Percentiles rank a stretch among this genome's conserved stretches.
These are phyloP conservation scores for Brassica carinata DNA, from an alignment of 345 rosid genomes.

Conservation along the genomic window DNA sequence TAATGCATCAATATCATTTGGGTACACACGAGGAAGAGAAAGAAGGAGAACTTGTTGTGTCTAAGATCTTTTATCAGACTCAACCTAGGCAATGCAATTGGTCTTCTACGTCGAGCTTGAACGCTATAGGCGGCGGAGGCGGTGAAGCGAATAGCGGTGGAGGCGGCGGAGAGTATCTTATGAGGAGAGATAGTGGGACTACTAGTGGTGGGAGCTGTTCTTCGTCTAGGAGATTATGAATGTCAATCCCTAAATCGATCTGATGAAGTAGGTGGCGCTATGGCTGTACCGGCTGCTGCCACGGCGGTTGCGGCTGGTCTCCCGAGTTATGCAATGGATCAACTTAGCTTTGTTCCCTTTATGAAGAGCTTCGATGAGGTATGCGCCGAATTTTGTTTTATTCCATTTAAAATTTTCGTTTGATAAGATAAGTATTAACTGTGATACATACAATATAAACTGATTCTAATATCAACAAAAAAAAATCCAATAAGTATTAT, in stretches of 20 bases:
- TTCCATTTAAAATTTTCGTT: neutral
- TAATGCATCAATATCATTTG: constrained; percentile 97
- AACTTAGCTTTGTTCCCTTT: constrained; percentile 64
- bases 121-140: constrained; percentile 51
- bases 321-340: constrained; percentile 63
- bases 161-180: constrained; percentile 45
- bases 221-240: constrained; percentile 56
- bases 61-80: constrained; percentile 97
- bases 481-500: too few relatives aligned
- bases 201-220: constrained; percentile 74
- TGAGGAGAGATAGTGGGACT: constrained; percentile 52
- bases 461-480: neutral
- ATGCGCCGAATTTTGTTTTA: constrained; percentile 4
- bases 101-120: constrained; percentile 52
- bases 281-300: constrained; percentile 27
- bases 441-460: neutral
- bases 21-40: constrained; percentile 95
- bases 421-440: neutral
- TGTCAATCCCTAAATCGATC: constrained; percentile 36
- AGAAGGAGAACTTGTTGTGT: constrained; percentile 98
- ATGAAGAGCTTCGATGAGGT: constrained; percentile 91
- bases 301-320: constrained; percentile 56
- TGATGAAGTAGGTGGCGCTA: constrained; percentile 32
- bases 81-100: constrained; percentile 97
- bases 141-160: constrained; percentile 44